phyloP scores from a whole-genome alignment of 495 filamentous ascomycete genomes.

The Trichocladium uniseriatum region DNA sequence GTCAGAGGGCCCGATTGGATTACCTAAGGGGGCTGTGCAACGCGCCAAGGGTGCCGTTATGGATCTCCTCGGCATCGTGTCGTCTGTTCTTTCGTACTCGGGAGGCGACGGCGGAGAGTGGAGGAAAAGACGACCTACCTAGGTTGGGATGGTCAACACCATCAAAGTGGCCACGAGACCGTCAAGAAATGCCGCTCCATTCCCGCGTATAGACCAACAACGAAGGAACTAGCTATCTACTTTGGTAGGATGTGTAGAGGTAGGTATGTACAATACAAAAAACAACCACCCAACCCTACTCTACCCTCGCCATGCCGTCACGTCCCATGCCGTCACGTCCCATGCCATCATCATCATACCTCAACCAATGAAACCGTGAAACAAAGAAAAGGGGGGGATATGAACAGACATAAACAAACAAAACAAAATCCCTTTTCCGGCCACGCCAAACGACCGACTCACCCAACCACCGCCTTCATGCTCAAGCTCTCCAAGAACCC shows the following conservation, averaged over 20 bases:
- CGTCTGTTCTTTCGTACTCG: too few relatives aligned
- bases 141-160: too few relatives aligned
- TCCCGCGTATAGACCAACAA: too few relatives aligned
- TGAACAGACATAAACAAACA: neutral
- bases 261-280: too few relatives aligned
- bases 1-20: neutral
- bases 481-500: constrained; percentile 89
- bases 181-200: too few relatives aligned
- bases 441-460: constrained; percentile 9
- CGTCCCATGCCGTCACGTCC: neutral
- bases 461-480: constrained; percentile 85
- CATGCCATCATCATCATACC: neutral
- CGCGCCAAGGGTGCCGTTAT: neutral
- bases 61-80: too few relatives aligned
- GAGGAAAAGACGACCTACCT: neutral
- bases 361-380: neutral
- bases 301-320: constrained; percentile 2
- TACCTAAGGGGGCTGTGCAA: constrained; percentile 6
- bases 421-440: neutral
- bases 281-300: neutral
- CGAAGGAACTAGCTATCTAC: too few relatives aligned
- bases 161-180: too few relatives aligned
- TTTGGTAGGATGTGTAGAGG: too few relatives aligned
- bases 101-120: neutral
- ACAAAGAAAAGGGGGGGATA: neutral